phyloP scores from a whole-genome alignment of 176 grass and related monocot species.

The Guadua angustifolia region DNA sequence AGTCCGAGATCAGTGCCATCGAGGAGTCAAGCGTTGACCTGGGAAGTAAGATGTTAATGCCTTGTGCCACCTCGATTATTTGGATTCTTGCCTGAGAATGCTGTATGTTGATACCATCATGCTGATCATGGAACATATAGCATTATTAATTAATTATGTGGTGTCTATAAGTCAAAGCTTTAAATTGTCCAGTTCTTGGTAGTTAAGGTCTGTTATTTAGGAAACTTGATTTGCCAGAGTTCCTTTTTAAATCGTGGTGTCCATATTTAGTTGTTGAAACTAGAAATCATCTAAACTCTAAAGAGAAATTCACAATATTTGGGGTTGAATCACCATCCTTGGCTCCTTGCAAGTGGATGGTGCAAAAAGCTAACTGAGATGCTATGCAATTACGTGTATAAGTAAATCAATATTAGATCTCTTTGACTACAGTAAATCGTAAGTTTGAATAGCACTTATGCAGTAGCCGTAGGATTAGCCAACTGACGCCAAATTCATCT shows the following conservation, averaged over 20 bases:
- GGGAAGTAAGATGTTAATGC: slow-evolving; percentile 51
- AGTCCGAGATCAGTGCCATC: slow-evolving; percentile 50
- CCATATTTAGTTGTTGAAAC: background rate
- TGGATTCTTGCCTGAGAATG: slow-evolving; percentile 14
- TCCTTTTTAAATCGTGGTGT: background rate
- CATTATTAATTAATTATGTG: background rate
- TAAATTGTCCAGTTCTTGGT: background rate
- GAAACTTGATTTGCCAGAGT: background rate
- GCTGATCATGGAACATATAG: background rate
- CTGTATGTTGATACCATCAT: background rate
- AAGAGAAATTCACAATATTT: background rate
- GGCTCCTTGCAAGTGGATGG: slow-evolving; percentile 5
- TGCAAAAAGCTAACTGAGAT: slow-evolving; percentile 4
- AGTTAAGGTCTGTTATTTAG: background rate
- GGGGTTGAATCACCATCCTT: background rate
- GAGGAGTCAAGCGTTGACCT: slow-evolving; percentile 52
- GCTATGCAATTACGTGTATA: background rate
- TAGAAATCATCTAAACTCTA: background rate
- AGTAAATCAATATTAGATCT: background rate
- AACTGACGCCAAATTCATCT: background rate
- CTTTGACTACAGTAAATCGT: background rate
- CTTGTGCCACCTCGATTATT: background rate
- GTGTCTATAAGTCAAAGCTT: background rate
- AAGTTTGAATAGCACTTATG: background rate
- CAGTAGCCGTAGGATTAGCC: background rate